Percentiles rank a stretch among this genome's conserved stretches.
Evolutionary conservation across 108 stramenopile species (phyloP).

Genomic region (Pseudonitzschia delicatissima): DNA sequence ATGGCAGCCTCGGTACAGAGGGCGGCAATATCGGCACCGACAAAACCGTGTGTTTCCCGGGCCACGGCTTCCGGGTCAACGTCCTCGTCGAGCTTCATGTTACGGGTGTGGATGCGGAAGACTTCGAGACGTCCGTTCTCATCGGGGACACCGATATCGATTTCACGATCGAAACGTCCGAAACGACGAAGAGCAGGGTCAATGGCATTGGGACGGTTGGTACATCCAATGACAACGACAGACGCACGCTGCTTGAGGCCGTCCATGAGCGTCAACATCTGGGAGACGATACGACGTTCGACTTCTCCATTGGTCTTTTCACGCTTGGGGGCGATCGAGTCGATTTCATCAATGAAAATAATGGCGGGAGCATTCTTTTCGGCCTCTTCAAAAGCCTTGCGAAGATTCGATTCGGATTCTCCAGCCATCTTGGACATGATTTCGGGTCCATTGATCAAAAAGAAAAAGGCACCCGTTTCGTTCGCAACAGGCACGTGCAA

Average conservation of each 20-base stretch:
- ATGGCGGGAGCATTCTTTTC: slow-evolving; percentile 99
- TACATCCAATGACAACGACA: slow-evolving; percentile 98
- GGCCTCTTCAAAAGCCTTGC: slow-evolving; percentile 98
- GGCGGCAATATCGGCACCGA: slow-evolving; percentile 99
- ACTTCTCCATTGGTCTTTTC: slow-evolving; percentile 99
- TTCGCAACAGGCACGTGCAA: slow-evolving; percentile 99
- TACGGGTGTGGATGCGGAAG: slow-evolving; percentile 99
- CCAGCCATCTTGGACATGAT: slow-evolving; percentile 99
- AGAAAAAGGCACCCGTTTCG: slow-evolving; percentile 99
- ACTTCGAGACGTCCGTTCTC: slow-evolving; percentile 99
- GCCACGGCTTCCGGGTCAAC: slow-evolving; percentile 98
- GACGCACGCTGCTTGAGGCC: slow-evolving; percentile 95
- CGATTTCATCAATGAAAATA: slow-evolving; percentile 99
- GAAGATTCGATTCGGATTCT: slow-evolving; percentile 96
- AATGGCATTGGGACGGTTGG: slow-evolving; percentile 95
- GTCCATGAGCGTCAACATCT: slow-evolving; percentile 99
- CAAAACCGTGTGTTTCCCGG: slow-evolving; percentile 97
- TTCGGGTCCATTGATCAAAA: slow-evolving; percentile 99
- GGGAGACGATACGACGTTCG: slow-evolving; percentile 97
- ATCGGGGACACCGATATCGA: slow-evolving; percentile 99
- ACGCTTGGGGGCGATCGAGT: slow-evolving; percentile 99
- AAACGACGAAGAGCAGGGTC: slow-evolving; percentile 98
- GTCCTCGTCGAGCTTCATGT: slow-evolving; percentile 99
- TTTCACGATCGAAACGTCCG: slow-evolving; percentile 99
- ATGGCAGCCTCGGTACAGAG: slow-evolving; percentile 99